Percentiles rank a stretch among this genome's conserved stretches.
phyloP scores from a whole-genome alignment of 495 filamentous ascomycete genomes.

The Podospora sp. region DNA sequence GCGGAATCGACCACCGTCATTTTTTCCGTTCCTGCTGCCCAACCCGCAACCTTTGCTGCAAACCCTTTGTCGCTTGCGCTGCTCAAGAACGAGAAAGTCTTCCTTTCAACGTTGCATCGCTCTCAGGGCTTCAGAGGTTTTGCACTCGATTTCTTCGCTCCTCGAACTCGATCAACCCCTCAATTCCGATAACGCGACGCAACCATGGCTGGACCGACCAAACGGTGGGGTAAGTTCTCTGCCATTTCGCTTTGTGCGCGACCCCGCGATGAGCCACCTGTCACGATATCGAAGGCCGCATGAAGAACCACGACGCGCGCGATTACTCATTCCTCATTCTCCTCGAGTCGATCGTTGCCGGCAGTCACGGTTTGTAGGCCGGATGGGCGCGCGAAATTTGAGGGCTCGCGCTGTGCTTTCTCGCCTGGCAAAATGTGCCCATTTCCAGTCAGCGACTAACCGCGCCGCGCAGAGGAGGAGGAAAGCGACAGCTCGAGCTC shows the following conservation, averaged over 20 bases:
- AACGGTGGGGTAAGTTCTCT: slow-evolving; percentile 41
- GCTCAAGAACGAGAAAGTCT: background rate
- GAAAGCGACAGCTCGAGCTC: slow-evolving; percentile 69
- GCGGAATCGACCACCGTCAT: slow-evolving; percentile 8
- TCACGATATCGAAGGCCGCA: background rate
- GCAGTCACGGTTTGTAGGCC: background rate
- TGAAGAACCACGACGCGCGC: background rate
- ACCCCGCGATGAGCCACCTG: slow-evolving; percentile 25
- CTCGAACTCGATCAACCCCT: slow-evolving; percentile 6
- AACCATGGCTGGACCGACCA: slow-evolving; percentile 36
- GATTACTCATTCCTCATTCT: background rate
- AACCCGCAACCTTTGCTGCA: slow-evolving; percentile 10
- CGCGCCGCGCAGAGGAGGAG: slow-evolving; percentile 53
- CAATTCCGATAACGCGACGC: slow-evolving; percentile 13
- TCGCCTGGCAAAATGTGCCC: slow-evolving; percentile 4
- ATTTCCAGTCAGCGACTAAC: slow-evolving; percentile 39
- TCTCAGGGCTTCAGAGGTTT: background rate
- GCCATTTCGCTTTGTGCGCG: slow-evolving; percentile 25
- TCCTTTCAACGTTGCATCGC: background rate
- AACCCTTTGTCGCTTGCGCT: background rate
- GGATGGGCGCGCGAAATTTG: background rate
- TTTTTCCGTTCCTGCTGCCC: slow-evolving; percentile 19
- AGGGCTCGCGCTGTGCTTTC: background rate
- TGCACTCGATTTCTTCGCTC: background rate
- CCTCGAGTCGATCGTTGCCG: background rate